These are phyloP conservation scores for Penicillium diatomitis DNA, from an alignment of 495 filamentous ascomycete species.

Conservation along the genomic window DNA sequence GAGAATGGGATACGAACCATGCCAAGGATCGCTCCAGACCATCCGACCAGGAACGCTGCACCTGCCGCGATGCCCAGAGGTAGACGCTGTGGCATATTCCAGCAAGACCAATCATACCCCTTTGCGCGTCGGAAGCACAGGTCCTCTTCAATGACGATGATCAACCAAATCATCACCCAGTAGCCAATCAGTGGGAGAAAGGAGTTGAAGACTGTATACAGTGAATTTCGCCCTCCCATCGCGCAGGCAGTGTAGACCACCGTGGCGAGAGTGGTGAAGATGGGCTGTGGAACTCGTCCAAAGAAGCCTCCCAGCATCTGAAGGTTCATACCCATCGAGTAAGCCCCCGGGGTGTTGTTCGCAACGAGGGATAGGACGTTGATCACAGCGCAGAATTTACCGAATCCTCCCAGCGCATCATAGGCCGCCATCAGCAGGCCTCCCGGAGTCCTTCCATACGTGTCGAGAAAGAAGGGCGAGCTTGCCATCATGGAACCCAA, in stretches of 20 bases:
- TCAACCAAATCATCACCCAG: conserved; percentile 40
- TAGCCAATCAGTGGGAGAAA: conserved; percentile 44
- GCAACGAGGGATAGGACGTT: conserved; percentile 60
- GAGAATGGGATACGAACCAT: conserved; percentile 28
- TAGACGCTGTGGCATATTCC: conserved; percentile 32
- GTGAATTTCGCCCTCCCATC: conserved; percentile 39
- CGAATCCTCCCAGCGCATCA: conserved; percentile 52
- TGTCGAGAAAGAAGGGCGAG: conserved; percentile 41
- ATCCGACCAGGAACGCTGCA: conserved; percentile 37
- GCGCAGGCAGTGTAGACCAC: conserved; percentile 37
- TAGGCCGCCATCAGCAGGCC: conserved; percentile 60
- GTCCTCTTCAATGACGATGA: conserved; percentile 36
- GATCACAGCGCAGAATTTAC: conserved; percentile 60
- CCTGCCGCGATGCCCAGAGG: conserved; percentile 40
- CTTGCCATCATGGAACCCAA: conserved; percentile 50
- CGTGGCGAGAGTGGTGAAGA: conserved; percentile 45
- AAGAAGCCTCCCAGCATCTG: conserved; percentile 59
- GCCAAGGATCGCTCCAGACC: conserved; percentile 40
- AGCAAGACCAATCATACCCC: conserved; percentile 39
- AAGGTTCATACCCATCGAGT: conserved; percentile 64
- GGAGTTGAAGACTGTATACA: conserved; percentile 40
- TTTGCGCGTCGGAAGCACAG: conserved; percentile 28
- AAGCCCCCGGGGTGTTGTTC: conserved; percentile 61
- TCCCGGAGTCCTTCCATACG: conserved; percentile 51
- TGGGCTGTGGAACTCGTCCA: conserved; percentile 56